Conservation (phyloP, 1,139 yeast species). For the Dujonia santamariae region DNA sequence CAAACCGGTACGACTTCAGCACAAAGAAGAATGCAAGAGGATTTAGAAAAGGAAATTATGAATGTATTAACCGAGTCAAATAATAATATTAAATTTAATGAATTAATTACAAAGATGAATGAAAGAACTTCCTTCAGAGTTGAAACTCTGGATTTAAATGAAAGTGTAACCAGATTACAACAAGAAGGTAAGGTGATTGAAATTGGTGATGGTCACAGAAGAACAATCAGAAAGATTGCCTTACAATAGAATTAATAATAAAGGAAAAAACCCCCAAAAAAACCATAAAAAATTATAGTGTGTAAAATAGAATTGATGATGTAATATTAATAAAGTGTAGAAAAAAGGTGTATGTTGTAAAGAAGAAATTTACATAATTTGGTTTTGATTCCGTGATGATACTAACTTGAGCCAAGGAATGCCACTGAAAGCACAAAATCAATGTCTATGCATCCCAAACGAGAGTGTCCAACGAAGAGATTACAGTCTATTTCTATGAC, state of each 20-base stretch:
- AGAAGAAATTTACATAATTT: too few relatives aligned
- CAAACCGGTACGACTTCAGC: conserved; percentile 94
- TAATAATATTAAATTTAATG: conserved; percentile 52
- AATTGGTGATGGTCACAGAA: conserved; percentile 70
- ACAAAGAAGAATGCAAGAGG: conserved; percentile 77
- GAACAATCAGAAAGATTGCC: conserved; percentile 56
- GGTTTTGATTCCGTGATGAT: too few relatives aligned
- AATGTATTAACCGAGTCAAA: conserved; percentile 38
- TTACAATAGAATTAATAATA: conserved; percentile 1
- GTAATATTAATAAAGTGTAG: not conserved
- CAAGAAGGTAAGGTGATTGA: conserved; percentile 74
- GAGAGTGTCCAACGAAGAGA: too few relatives aligned
- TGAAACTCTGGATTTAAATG: conserved; percentile 69
- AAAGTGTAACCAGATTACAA: conserved; percentile 63
- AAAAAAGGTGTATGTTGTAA: not conserved
- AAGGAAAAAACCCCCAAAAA: too few relatives aligned
- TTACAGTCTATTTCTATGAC: too few relatives aligned
- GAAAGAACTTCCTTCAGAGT: conserved; percentile 68
- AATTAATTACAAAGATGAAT: conserved; percentile 59
- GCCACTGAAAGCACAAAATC: too few relatives aligned
- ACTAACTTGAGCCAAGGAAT: too few relatives aligned
- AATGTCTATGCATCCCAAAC: too few relatives aligned
- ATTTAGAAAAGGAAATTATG: conserved; percentile 60
- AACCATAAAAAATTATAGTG: too few relatives aligned
- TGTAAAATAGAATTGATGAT: too few relatives aligned